phyloP scores from a whole-genome alignment of 2,329 filamentous ascomycete genomes.

The Fusarium keratoplasticum region DNA sequence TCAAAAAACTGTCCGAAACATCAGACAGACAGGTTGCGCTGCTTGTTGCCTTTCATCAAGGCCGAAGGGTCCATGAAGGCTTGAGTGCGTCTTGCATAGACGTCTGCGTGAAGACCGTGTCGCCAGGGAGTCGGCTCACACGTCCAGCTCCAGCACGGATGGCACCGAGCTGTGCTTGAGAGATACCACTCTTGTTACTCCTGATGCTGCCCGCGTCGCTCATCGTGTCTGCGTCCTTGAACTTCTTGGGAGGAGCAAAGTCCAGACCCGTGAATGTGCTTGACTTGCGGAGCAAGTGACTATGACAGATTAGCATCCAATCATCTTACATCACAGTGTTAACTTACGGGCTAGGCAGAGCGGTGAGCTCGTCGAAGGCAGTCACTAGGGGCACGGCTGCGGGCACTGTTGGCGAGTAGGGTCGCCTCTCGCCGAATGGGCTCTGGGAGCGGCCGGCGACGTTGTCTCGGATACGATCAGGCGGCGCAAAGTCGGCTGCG shows the following conservation, averaged over 20 bases:
- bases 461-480: conserved; percentile 73
- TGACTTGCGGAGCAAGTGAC: conserved; percentile 80
- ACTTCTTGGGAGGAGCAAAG: conserved; percentile 82
- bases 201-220: conserved; percentile 75
- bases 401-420: conserved; percentile 80
- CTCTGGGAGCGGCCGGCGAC: conserved; percentile 76
- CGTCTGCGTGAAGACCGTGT: conserved; percentile 81
- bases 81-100: conserved; percentile 72
- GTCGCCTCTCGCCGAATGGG: conserved; percentile 71
- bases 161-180: conserved; percentile 74
- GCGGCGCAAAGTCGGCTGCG: conserved; percentile 89
- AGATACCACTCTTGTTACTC: conserved; percentile 79
- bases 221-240: conserved; percentile 70
- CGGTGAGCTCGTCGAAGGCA: conserved; percentile 86
- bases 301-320: conserved; percentile 50
- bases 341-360: conserved; percentile 91
- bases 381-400: conserved; percentile 83
- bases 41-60: conserved; percentile 44
- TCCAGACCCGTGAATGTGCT: conserved; percentile 82
- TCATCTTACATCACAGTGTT: background rate
- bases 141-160: conserved; percentile 88
- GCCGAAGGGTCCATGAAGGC: conserved; percentile 68
- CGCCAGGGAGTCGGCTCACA: conserved; percentile 84
- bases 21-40: conserved; percentile 11
- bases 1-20: conserved; percentile 19